These are phyloP conservation scores for Cutaneotrichosporon sp. DNA, from an alignment of 1,284 basidiomycete species.

Conservation along the genomic window DNA sequence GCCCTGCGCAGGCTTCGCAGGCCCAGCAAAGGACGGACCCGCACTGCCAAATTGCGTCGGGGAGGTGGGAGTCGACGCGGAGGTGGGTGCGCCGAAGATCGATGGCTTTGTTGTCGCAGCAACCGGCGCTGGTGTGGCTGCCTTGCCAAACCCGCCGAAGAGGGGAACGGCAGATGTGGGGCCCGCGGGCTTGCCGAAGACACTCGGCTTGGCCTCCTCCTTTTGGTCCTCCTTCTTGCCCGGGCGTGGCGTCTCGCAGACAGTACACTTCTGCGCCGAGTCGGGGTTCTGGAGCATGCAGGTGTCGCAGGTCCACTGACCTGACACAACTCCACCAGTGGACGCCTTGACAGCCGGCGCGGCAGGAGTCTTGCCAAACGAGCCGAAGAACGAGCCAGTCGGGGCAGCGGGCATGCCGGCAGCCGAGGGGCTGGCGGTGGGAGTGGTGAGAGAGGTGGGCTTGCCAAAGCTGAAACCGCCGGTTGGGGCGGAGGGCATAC, in stretches of 20 bases:
- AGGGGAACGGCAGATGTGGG: not conserved
- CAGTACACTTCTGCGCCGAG: slow-evolving; percentile 56
- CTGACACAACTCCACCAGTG: not conserved
- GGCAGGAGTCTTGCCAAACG: slow-evolving; percentile 8
- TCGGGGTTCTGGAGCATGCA: slow-evolving; percentile 59
- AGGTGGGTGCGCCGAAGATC: not conserved
- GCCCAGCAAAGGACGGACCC: not conserved
- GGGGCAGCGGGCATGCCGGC: not conserved
- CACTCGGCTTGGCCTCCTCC: not conserved
- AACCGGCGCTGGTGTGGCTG: slow-evolving; percentile 7
- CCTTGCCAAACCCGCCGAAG: slow-evolving; percentile 15
- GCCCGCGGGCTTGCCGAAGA: slow-evolving; percentile 5
- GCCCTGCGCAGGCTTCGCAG: not conserved
- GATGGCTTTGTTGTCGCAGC: not conserved
- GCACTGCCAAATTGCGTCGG: not conserved
- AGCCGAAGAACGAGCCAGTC: slow-evolving; percentile 8
- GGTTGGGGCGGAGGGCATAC: slow-evolving; percentile 7
- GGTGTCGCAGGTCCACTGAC: slow-evolving; percentile 56
- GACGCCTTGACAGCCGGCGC: slow-evolving; percentile 17
- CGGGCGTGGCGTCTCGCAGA: slow-evolving; percentile 57
- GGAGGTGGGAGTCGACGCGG: not conserved
- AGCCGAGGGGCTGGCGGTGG: not conserved
- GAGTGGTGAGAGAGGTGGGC: slow-evolving; percentile 1
- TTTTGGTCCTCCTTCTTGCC: not conserved
- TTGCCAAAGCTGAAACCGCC: slow-evolving; percentile 17